Base-by-base conservation (phyloP, 257 asterid species). In the Solanum tarijense region DNA sequence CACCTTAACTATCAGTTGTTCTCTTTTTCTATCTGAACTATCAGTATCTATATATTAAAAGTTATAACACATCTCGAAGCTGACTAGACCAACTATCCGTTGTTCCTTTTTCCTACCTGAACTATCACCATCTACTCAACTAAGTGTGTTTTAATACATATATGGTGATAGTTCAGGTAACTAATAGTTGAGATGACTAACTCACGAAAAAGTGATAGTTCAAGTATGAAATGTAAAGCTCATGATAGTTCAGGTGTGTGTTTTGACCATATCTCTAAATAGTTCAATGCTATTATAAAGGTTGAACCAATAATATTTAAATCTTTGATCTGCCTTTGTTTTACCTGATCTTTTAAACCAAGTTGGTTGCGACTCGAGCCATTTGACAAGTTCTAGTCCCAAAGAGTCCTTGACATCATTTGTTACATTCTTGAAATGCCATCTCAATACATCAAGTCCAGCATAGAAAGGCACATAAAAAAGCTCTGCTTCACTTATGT, bases 401-500 rank as follows among this genome's bases (percentile, higher is more conserved):
- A 94, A 21, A 1, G 94, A 84, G 87, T 94, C 98, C 89, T 94
- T 95, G 13, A 92, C 89, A 34, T 89, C 94, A 25, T 91, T 79
- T 0, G 95, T 68, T 7, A 91, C 95, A 65, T 82, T 93, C 92
- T 91, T 94, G 96, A 95, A 95, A 86, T 94, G 96, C 96, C 97
- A 93, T 89, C 98, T 90, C 88, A 95, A 39, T 88, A 92, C 87
- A 66, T 95, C 98, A 6, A 95, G 95, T n/a, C 98, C 98, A 1
- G 92, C 95, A 65, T 95, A 95, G 68, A 90, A 95, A 0, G 98
- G 98, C 4, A 95, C 98, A 31, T 93, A 94, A 75, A 95, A 93
- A 6, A 95, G 88, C 88, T 83, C 89, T 13, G 98, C 96, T 36
- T 90, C 88, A 23, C 87, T 89, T 38, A 68, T 88, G 73, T 91